Evolutionary conservation across 345 rosid genomes (phyloP).

Genomic region (Populus simonii): DNA sequence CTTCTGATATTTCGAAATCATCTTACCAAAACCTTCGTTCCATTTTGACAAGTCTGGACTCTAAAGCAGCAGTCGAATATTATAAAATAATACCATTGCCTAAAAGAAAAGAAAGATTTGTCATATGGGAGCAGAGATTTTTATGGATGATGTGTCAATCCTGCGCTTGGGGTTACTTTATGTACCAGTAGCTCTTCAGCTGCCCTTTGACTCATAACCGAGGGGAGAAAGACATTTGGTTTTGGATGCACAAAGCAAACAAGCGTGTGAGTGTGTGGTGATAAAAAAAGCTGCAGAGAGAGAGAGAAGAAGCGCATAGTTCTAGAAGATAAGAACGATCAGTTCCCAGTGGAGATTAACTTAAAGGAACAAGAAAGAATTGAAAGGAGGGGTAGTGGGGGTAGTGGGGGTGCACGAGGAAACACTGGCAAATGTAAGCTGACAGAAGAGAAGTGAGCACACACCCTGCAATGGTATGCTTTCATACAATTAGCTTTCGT

Average conservation of each 20-base stretch:
- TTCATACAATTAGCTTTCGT: slow-evolving; percentile 47
- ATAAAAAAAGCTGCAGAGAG: neutral
- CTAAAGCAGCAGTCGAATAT: neutral
- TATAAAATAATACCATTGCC: neutral
- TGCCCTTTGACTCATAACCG: neutral
- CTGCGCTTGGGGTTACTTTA: neutral
- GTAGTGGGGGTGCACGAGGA: slow-evolving; percentile 1
- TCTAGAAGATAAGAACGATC: neutral
- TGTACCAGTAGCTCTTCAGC: neutral
- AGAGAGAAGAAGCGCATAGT: neutral
- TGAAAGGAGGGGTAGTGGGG: neutral
- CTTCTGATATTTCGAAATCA: neutral
- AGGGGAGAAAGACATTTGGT: neutral
- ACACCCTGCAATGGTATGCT: slow-evolving; percentile 43
- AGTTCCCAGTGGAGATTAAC: neutral
- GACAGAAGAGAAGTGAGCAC: slow-evolving; percentile 68
- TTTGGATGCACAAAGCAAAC: no score
- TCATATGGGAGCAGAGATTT: neutral
- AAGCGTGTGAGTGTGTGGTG: neutral
- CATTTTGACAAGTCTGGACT: neutral
- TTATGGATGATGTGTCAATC: neutral
- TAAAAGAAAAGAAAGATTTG: neutral
- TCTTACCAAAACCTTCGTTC: neutral
- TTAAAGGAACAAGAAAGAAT: no score
- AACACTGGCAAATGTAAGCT: slow-evolving; percentile 21